Conservation (phyloP, 352 stramenopile genomes). For the Phytophthora kernoviae region DNA sequence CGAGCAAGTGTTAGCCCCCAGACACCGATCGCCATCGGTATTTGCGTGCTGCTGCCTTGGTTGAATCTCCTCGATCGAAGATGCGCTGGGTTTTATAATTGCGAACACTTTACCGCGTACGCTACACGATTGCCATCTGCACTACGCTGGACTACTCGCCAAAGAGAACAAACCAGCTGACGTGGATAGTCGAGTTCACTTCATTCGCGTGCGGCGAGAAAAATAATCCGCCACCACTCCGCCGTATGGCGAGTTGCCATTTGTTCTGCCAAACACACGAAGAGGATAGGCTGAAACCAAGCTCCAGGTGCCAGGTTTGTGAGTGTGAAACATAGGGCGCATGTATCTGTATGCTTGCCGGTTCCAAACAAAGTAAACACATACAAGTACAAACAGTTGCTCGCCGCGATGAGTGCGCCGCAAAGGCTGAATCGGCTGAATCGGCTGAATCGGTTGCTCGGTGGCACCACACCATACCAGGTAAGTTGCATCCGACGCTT, state of each 20-base stretch:
- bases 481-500: background rate
- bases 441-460: no score
- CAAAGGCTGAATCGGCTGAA: no score
- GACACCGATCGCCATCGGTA: conserved; percentile 1
- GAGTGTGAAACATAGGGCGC: background rate
- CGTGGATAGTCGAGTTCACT: conserved; percentile 1
- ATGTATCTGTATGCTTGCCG: background rate
- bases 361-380: no score
- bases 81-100: background rate
- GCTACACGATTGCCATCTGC: background rate
- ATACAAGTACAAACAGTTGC: no score
- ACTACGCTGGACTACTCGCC: background rate
- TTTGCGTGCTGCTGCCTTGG: conserved; percentile 12
- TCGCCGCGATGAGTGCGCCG: no score
- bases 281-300: background rate
- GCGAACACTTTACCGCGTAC: background rate
- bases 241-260: background rate
- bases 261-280: background rate
- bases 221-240: background rate
- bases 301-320: background rate
- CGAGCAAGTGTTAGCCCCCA: conserved; percentile 2
- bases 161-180: background rate
- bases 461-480: background rate
- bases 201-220: background rate
- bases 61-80: background rate